Evolutionary conservation across 805 yeast genomes (phyloP), one percentile per base, ranked within the genome.

Genomic region (Yamadazyma laniorum): DNA sequence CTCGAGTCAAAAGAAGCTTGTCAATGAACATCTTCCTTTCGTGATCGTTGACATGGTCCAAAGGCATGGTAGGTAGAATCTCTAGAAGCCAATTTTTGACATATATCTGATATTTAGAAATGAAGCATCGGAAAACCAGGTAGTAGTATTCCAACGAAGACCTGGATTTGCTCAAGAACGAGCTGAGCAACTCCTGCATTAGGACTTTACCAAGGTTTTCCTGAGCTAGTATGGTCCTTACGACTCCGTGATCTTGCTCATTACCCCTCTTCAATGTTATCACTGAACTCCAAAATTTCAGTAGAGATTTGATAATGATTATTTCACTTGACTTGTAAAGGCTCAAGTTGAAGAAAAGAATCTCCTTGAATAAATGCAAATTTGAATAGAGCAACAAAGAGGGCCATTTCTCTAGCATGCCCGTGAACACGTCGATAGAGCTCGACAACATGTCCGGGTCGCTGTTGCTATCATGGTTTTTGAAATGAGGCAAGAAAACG

Each of bases 401-500:
- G 1, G 87, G 87, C 41, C 58, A 67, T 15, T 61, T 61, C 12
- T 74, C 76, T 12, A 80, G 40, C 1, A 80, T 55, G 0, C 77
- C 63, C 6, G 75, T 60, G 33, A 80, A 68, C 26, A 82, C 56
- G n/a, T 69, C 72, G 12, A 80, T 57, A 8, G 77, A 59, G 1
- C 74, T 53, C 47, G 79, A 80, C 12, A 77, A 49, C 26, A 79
- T 49, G 50, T 84, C 90, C 0, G 85, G 81, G 52, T 84, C 90
- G 15, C 25, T n/a, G 4, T 28, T 18, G 16, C 15, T 14, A 52
- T 84, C 89, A 18, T n/a, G 11, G 2, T 55, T 46, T 4, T 60
- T 58, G 5, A 80, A 59, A 1, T 62, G 34, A 2, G 47, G 51
- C 7, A 67, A 45, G 36, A 78, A 71, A 3, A 74, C 54, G 17